A percentile compares a stretch with the other conserved stretches of the same genome.
Conservation (phyloP, 2,329 filamentous ascomycete species). For the Colletotrichum sp. region DNA sequence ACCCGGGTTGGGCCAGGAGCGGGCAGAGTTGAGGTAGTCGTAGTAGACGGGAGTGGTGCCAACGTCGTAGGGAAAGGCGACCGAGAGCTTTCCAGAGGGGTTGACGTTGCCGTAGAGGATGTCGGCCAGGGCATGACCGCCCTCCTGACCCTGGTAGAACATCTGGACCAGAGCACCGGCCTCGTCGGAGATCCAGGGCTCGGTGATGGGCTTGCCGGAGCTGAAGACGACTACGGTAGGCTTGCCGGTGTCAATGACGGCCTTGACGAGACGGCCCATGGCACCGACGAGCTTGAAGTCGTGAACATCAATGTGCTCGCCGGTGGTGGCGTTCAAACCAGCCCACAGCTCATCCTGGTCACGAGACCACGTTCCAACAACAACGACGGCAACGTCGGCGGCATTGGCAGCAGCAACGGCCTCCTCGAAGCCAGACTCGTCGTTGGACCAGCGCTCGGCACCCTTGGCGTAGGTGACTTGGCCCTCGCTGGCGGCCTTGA, state of each 20-base stretch:
- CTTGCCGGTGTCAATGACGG: conserved; percentile 70
- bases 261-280: conserved; percentile 68
- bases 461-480: conserved; percentile 71
- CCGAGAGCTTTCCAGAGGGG: conserved; percentile 69
- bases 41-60: conserved; percentile 74
- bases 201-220: conserved; percentile 74
- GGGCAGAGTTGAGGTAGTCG: conserved; percentile 72
- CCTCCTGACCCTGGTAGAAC: conserved; percentile 76
- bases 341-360: conserved; percentile 76
- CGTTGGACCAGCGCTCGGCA: conserved; percentile 74
- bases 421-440: conserved; percentile 70
- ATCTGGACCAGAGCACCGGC: conserved; percentile 73
- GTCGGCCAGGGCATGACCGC: conserved; percentile 69
- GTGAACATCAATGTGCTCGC: conserved; percentile 73
- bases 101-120: conserved; percentile 69
- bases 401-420: conserved; percentile 69
- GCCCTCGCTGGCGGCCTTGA: conserved; percentile 63
- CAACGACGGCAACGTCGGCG: conserved; percentile 74
- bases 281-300: conserved; percentile 72
- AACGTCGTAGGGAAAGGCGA: conserved; percentile 71
- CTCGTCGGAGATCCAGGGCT: conserved; percentile 71
- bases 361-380: conserved; percentile 78
- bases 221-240: conserved; percentile 72
- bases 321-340: conserved; percentile 75
- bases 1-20: conserved; percentile 58